These are phyloP conservation scores for Fusarium piperis DNA, from an alignment of 2,329 filamentous ascomycete genomes.

Conservation along the genomic window DNA sequence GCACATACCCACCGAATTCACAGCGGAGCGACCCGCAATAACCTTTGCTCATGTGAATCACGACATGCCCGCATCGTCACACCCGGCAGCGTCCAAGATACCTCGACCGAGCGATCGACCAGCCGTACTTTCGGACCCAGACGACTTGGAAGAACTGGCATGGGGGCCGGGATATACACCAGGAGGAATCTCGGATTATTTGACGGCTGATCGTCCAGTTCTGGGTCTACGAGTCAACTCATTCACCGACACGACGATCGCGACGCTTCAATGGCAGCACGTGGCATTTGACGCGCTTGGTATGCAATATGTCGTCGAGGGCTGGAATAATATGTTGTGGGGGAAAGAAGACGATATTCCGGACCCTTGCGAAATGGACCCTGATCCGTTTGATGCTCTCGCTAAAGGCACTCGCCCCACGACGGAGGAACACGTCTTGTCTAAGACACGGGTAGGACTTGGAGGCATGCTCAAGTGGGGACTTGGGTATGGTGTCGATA, in stretches of 20 bases:
- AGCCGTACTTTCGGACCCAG: constrained; percentile 12
- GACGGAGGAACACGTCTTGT: constrained; percentile 6
- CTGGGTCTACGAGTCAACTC: constrained; percentile 17
- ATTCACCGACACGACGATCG: constrained; percentile 15
- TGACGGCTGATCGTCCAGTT: background rate
- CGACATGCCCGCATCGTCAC: background rate
- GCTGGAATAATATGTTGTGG: constrained; percentile 10
- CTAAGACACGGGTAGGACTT: background rate
- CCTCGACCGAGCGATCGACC: constrained; percentile 1
- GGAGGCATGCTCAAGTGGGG: constrained; percentile 8
- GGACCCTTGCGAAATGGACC: background rate
- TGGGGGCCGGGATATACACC: constrained; percentile 9
- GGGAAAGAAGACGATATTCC: constrained; percentile 5
- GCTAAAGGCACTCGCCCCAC: constrained; percentile 6
- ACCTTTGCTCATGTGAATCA: constrained; percentile 1
- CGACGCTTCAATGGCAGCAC: constrained; percentile 10
- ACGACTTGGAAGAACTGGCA: constrained; percentile 15
- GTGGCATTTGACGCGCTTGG: constrained; percentile 11
- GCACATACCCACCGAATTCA: constrained; percentile 22
- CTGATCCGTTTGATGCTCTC: constrained; percentile 14
- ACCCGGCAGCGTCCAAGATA: constrained; percentile 8
- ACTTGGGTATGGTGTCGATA: constrained; percentile 10
- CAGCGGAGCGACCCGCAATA: constrained; percentile 10
- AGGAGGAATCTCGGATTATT: constrained; percentile 13
- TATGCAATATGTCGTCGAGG: constrained; percentile 3